phyloP scores from a whole-genome alignment of 495 filamentous ascomycete species.

The Corynascus novoguineensis region DNA sequence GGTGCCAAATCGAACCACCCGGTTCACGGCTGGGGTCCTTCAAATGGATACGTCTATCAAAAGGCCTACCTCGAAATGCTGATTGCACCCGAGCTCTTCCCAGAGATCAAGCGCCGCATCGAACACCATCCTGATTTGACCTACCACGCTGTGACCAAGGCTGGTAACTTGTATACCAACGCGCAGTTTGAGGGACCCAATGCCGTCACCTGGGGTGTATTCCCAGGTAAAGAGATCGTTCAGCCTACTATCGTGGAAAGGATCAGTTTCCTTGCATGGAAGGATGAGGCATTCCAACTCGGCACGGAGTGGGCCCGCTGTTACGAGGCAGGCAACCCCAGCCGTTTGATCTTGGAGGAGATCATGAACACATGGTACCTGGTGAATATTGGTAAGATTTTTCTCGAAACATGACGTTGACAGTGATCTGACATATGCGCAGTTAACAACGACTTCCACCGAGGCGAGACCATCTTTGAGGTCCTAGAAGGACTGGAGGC shows the following conservation, averaged over 20 bases:
- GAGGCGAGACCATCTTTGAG: conserved; percentile 67
- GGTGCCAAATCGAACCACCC: conserved; percentile 85
- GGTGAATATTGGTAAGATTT: conserved; percentile 80
- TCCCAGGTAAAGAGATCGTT: conserved; percentile 97
- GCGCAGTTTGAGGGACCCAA: conserved; percentile 80
- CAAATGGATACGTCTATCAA: conserved; percentile 95
- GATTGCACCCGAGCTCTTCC: conserved; percentile 69
- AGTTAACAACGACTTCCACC: conserved; percentile 97
- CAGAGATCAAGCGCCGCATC: conserved; percentile 74
- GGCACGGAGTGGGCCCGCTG: conserved; percentile 93
- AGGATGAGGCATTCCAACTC: conserved; percentile 92
- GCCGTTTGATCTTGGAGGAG: conserved; percentile 70
- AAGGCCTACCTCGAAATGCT: conserved; percentile 95
- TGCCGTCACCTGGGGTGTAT: conserved; percentile 98
- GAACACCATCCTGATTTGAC: conserved; percentile 74
- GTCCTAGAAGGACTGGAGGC: conserved; percentile 77
- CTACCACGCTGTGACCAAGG: conserved; percentile 84
- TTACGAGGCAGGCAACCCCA: conserved; percentile 70
- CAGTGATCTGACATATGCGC: conserved; percentile 17
- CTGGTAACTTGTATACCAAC: conserved; percentile 79
- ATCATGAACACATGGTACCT: conserved; percentile 90
- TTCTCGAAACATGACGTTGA: no score
- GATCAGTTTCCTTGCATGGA: conserved; percentile 97
- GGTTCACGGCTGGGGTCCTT: conserved; percentile 88
- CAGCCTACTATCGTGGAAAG: conserved; percentile 99